Base-by-base conservation (phyloP, 2,329 filamentous ascomycete genomes). In the Botrytis paeoniae region DNA sequence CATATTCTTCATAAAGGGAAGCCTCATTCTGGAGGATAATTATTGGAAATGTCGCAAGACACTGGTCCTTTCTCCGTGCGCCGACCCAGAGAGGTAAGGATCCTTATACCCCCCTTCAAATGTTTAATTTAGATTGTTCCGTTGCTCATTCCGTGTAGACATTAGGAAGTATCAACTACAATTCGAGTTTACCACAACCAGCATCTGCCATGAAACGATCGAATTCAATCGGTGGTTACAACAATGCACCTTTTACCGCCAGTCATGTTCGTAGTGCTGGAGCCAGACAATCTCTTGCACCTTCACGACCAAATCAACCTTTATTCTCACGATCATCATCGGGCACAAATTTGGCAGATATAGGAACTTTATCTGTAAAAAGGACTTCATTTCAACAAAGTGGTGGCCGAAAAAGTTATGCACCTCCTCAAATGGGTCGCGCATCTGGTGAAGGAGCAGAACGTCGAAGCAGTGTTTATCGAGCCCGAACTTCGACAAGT, bases 171-270 rank as follows among this genome's bases (percentile, higher is more conserved):
- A 90, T 97, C 80, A 95, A 90, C 81, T 89, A 91, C 82, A 95
- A 94, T 82, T 92, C 93, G 32, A 89, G 90, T 35, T 93, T 99
- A 75, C 96, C 96, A 32, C 94, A 97, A 84, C 95, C 96, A 14
- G 88, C 93, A 41, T 98, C 95, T 59, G 93, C 94, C 59, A 92
- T 99, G 88, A 99, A 99, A 85, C 93, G 96, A 82, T 92, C 93
- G 43, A 96, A 91, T 80, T 95, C 94, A 20, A 90, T 90, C 78
- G 90, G 89, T 75, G 89, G 89, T 80, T 86, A 89, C 79, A 87
- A 89, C 74, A 87, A 88, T 79, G 85, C 86, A 73, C 89, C 88
- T 63, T 91, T 89, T 79, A 89, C 90, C 72, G 86, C 87, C 71
- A 90, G 91, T 81, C 93, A 97, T 85, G 89, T 86, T 77, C 93